Evolutionary conservation across 2,329 filamentous ascomycete genomes (phyloP).

Genomic region (Penicillium sp.): DNA sequence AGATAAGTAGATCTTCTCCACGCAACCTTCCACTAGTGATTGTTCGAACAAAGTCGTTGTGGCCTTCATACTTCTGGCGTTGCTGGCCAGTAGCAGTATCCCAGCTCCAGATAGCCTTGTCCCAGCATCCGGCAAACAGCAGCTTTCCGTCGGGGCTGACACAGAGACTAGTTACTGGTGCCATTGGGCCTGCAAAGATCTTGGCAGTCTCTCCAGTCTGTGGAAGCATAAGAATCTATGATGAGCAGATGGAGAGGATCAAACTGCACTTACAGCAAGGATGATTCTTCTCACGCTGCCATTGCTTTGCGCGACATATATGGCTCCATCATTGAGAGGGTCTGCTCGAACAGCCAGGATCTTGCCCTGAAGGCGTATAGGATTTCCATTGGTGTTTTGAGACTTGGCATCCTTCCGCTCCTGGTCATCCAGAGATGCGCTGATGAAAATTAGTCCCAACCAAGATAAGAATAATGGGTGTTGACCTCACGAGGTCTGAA

Average conservation of each 20-base stretch:
- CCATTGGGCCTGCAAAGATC: conserved; percentile 70
- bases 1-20: conserved; percentile 66
- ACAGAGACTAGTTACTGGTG: conserved; percentile 77
- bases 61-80: conserved; percentile 68
- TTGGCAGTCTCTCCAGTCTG: conserved; percentile 49
- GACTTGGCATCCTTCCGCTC: conserved; percentile 68
- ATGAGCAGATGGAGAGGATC: conserved; percentile 3
- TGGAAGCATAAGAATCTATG: conserved; percentile 14
- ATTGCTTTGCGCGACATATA: conserved; percentile 87
- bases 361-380: conserved; percentile 80
- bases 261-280: conserved; percentile 66
- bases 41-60: conserved; percentile 89
- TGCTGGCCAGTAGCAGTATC: conserved; percentile 59
- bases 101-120: conserved; percentile 90
- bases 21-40: conserved; percentile 64
- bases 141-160: conserved; percentile 63
- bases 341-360: conserved; percentile 73
- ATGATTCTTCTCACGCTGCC: conserved; percentile 74
- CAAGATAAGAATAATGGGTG: conserved; percentile 4
- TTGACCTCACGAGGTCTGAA: conserved; percentile 77
- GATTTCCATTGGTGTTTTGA: conserved; percentile 82
- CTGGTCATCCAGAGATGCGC: conserved; percentile 52
- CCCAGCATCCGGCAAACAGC: conserved; percentile 85
- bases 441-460: conserved; percentile 27
- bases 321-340: conserved; percentile 59